Base-by-base conservation (phyloP, 139 green algal species). In the Chlorella sp. region DNA sequence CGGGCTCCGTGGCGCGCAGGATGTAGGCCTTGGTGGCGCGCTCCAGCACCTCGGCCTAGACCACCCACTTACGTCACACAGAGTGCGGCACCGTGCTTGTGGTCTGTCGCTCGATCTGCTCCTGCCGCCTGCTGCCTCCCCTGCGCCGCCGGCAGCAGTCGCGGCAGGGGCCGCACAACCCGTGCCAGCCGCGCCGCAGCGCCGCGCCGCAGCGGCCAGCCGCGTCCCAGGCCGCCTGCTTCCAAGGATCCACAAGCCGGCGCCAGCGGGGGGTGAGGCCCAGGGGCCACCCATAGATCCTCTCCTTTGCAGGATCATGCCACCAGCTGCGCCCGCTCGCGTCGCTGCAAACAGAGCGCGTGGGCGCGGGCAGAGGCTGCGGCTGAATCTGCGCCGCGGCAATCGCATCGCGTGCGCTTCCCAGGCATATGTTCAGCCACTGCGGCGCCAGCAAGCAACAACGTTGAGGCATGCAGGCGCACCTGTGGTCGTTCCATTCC, bases 231-330 rank as follows among this genome's bases (percentile, higher is more conserved):
- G 38, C 69, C 3, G 69, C 53, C 4, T 19, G 21, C 40, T 66
- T 67, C n/a, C 38, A 29, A 5, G 69, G 69, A 8, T 75, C 69
- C 9, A 75, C 29, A 12, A 71, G 11, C 5, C 35, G 25, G 19
- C 61, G 60, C 72, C 72, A 88, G 40, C 76, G 69, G 51, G 64
- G 74, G 15, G 83, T 88, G 2, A 85, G 65, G 38, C 78, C 74
- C 41, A 86, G 79, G 12, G 83, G 83, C 69, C 79, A 74, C 12
- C 83, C 83, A 25, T 88, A 88, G 25, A 86, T 59, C 83, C 19
- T 9, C 35, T 84, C 67, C 51, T 78, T 66, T 8, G 77, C 23
- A 0, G 78, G 63, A 29, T 86, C 77, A 25, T 86, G 70, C 77
- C 81, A 88, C 83, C 83, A 88, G 5, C 62, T n/a, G 3, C 27